Evolutionary conservation across 2,329 filamentous ascomycete genomes (phyloP), one percentile per base, ranked within the genome.

Genomic region (Ophiostoma sp.): DNA sequence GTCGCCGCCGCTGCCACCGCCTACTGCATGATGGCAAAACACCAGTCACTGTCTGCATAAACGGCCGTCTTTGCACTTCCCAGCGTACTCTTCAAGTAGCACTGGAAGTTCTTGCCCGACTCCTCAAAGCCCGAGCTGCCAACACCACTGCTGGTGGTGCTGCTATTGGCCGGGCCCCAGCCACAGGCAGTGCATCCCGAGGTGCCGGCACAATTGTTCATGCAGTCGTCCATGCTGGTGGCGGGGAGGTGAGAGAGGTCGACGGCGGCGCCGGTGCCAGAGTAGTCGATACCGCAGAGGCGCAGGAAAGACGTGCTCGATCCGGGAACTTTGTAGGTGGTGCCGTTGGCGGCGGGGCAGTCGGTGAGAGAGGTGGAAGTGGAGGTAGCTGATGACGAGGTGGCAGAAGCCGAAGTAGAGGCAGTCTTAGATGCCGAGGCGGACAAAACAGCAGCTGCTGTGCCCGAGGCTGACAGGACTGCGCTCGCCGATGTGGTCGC

Each of bases 201-300:
- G 1, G 80, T 81, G 9, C 80, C 80, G 5, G 82, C 82, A 73
- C 82, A 84, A 74, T 78, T 80, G 72, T 80, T 77, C 77, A 84
- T 83, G 74, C 82, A 84, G 55, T 82, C 81, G 25, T 79, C 76
- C 76, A 82, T 80, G 73, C 76, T 82, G 69, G 77, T 76, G 0
- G 82, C 82, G 22, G 75, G 77, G 12, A 82, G 77, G 39, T 81
- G 72, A 4, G 72, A 64, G 3, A 80, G 70, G 59, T 80, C 79
- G 19, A 77, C 76, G 50, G 82, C 82, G n/a, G 78, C 77, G 22
- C 75, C 77, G 1, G 73, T 74, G n/a, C 81, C 81, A 74, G 78
- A 81, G 76, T 84, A 85, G 78, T 87, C 85, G 72, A 85, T 77
- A 39, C 84, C 85, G 77, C 85, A 87, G 22, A 83, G 70, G 7